phyloP scores from a whole-genome alignment of 1,284 basidiomycete species.

The Cryptococcus sp. region DNA sequence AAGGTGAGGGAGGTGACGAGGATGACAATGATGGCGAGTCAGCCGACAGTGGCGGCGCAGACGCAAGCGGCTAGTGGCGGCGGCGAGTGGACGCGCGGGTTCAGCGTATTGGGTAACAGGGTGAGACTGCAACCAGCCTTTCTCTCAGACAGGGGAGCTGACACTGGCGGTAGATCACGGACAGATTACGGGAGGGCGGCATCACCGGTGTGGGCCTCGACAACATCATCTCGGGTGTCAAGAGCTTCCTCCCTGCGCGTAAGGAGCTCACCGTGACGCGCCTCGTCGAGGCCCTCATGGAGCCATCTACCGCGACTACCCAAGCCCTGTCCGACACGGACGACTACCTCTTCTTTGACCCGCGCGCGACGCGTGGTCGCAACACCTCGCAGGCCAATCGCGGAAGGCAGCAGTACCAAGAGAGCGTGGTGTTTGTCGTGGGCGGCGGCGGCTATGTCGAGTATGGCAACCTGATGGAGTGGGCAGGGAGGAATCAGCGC shows the following conservation, averaged over 20 bases:
- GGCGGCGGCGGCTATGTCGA: constrained; percentile 97
- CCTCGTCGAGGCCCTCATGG: constrained; percentile 93
- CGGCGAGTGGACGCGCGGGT: constrained; percentile 66
- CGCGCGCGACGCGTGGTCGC: constrained; percentile 65
- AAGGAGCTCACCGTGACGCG: constrained; percentile 92
- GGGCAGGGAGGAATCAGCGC: constrained; percentile 63
- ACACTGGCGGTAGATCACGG: constrained; percentile 59
- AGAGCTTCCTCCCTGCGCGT: constrained; percentile 94
- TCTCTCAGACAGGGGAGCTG: constrained; percentile 1
- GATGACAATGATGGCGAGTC: constrained; percentile 79
- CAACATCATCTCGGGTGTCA: constrained; percentile 94
- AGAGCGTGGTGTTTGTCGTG: constrained; percentile 90
- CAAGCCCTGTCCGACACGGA: constrained; percentile 94
- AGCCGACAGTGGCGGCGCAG: constrained; percentile 60
- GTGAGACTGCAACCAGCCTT: constrained; percentile 53
- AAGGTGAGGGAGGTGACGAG: constrained; percentile 84
- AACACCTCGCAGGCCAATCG: constrained; percentile 45
- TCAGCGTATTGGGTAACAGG: constrained; percentile 84
- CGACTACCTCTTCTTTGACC: constrained; percentile 92
- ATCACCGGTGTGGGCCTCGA: constrained; percentile 64
- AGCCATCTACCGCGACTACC: constrained; percentile 84
- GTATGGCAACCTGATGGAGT: constrained; percentile 92
- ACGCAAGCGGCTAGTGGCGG: constrained; percentile 50
- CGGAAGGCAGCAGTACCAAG: constrained; percentile 63
- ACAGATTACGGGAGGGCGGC: constrained; percentile 88